Evolutionary conservation across 23 red algal genomes (phyloP), one percentile per base, ranked within the genome.

Genomic region (Gracilaria gracilis): DNA sequence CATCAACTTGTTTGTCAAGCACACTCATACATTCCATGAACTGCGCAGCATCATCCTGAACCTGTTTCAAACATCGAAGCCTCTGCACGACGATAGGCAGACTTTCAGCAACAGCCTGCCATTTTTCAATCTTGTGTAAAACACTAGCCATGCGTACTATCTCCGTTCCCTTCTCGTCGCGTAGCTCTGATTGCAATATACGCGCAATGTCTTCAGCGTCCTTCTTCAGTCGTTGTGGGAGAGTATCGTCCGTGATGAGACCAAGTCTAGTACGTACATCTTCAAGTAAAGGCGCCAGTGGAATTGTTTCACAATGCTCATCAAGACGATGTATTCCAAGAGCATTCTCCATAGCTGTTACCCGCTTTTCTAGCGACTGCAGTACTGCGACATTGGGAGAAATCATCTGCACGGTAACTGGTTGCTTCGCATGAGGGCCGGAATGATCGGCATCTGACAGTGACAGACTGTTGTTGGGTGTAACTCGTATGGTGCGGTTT

Each of bases 81-180:
- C 87, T 39, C 39, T 90, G 67, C 17, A 90, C 73, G 7, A 90
- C 76, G 27, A 81, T 67, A 23, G 87, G 87, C 9, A 90, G 2
- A 49, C 67, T 81, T 14, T 80, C 87, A 0, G 76, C 87, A 29
- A 90, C 54, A 15, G 35, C 37, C 40, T 90, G 71, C 87, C 87
- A 90, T 67, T 79, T 64, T 57, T 90, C 87, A 38, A 81, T 90
- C 74, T 90, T 90, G 9, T 90, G 48, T 50, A 90, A 71, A 4
- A 90, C 39, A 24, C 48, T 79, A 6, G 74, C 87, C 73, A 75
- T 70, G 12, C 71, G 71, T 48, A 90, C 37, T 16, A 69, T 65
- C 25, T 57, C 75, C 16, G 64, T 39, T 11, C 87, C 87, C 53
- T 48, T 53, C 39, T 90, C 51, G 40, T 62, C 74, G 12, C 77